Evolutionary conservation across 768 basidiomycete species (phyloP), one percentile per base, ranked within the genome.

Genomic region (Ramaria sp.): DNA sequence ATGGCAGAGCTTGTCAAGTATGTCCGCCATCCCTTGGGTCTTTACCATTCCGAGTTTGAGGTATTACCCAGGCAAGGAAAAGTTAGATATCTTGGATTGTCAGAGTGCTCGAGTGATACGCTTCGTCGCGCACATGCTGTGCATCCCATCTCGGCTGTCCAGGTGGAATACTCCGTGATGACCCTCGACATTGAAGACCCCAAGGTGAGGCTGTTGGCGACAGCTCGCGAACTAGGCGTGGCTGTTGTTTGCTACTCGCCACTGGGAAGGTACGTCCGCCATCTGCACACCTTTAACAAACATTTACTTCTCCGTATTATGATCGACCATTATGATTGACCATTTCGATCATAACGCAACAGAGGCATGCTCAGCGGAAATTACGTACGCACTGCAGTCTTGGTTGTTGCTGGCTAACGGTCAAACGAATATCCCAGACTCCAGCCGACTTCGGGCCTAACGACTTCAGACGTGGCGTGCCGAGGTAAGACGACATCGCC

Each of bases 121-220:
- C 69, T 82, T 24, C 74, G 78, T 30, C 74, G 79, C 15, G 80
- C 79, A 10, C 73, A 72, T 38, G 72, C 73, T 7, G 64, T 80
- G 9, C 79, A 80, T 51, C 76, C 77, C 7, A 78, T 80, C 27
- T 57, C 76, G 1, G 74, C 75, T 0, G 64, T 80, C 10, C 75
- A 80, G 64, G 68, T 78, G 33, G 78, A 80, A 57, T 80, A 78
- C 60, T 77, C 76, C 0, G 73, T 78, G 1, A 77, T 79, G 62
- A 71, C 70, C 3, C 67, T 79, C 7, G 73, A 75, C 39, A 73
- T 78, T 51, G 78, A 79, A 61, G 68, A 74, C 55, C 65, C 69
- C 7, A 70, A 72, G 58, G 71, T 76, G 31, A 67, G 61, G 1
- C 61, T 81, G 0, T 63, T 78, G 34, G 65, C 71, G 24, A 73